Conservation (phyloP, 345 rosid genomes). For the Citrus mangshanensis region DNA sequence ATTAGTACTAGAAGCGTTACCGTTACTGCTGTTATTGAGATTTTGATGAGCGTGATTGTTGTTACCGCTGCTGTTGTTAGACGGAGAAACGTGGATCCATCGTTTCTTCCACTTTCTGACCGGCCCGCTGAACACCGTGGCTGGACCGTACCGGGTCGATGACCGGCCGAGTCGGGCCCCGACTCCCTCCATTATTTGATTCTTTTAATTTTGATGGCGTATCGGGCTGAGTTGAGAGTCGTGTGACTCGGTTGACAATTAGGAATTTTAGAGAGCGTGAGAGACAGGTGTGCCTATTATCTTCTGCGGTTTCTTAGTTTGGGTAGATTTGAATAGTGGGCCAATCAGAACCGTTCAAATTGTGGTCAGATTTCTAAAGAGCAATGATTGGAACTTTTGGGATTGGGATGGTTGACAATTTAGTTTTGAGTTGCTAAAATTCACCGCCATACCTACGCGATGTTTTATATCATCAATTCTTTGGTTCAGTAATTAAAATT, state of each 20-base stretch:
- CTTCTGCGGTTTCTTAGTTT: neutral
- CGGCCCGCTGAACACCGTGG: constrained; percentile 92
- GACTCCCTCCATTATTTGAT: constrained; percentile 81
- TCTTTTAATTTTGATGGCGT: neutral
- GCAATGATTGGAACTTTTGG: neutral
- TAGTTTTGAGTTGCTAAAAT: neutral
- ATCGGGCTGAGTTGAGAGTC: neutral
- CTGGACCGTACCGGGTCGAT: constrained; percentile 93
- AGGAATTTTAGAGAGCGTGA: neutral
- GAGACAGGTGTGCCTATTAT: constrained; percentile 17
- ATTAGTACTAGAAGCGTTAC: constrained; percentile 38
- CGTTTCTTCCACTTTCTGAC: constrained; percentile 98
- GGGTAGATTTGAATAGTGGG: neutral
- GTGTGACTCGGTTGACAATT: neutral
- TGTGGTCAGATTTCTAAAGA: neutral
- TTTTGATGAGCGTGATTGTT: constrained; percentile 22
- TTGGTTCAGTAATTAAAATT: too few relatives aligned
- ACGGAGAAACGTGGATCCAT: constrained; percentile 81
- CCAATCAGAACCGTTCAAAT: constrained; percentile 11
- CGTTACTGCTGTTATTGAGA: constrained; percentile 14
- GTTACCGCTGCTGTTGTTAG: constrained; percentile 30
- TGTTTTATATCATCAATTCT: too few relatives aligned
- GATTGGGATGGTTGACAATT: neutral
- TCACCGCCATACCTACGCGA: neutral
- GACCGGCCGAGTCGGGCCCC: constrained; percentile 96